Conservation (phyloP, 2,329 filamentous ascomycete genomes). For the Paecilomyces variotii region DNA sequence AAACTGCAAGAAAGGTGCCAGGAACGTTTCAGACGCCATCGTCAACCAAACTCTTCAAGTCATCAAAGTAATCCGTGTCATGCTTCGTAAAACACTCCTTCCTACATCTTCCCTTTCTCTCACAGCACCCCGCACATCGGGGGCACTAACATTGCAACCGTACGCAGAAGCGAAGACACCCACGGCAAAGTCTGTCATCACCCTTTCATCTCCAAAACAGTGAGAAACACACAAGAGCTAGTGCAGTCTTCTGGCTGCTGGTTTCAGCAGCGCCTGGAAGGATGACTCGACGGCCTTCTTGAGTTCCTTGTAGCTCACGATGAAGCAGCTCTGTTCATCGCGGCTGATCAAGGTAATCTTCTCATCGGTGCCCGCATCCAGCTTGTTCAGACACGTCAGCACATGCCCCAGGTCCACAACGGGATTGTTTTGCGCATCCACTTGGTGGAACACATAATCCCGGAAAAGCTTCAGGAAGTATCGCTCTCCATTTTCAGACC, state of each 20-base stretch:
- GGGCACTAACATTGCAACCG: not conserved
- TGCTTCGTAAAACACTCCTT: not conserved
- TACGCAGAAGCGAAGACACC: not conserved
- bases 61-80: not conserved
- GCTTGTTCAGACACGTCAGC: conserved; percentile 75
- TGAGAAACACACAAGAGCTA: conserved; percentile 6
- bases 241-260: conserved; percentile 26
- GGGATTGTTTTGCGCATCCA: conserved; percentile 74
- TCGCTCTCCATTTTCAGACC: conserved; percentile 87
- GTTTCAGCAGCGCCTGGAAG: conserved; percentile 50
- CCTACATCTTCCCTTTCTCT: not conserved
- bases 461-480: conserved; percentile 92
- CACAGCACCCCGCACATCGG: not conserved
- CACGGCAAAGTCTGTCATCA: not conserved
- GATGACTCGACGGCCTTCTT: conserved; percentile 57
- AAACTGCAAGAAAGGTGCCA: not conserved
- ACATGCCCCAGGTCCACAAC: conserved; percentile 85
- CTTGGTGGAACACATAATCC: conserved; percentile 95
- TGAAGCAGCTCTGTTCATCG: conserved; percentile 81
- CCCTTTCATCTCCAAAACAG: not conserved
- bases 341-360: conserved; percentile 76
- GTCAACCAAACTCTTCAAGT: not conserved
- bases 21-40: not conserved
- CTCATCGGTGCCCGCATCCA: conserved; percentile 85
- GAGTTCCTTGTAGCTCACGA: conserved; percentile 85